Evolutionary conservation across 1,284 basidiomycete genomes (phyloP).

Genomic region (Cerioporus squamosus): DNA sequence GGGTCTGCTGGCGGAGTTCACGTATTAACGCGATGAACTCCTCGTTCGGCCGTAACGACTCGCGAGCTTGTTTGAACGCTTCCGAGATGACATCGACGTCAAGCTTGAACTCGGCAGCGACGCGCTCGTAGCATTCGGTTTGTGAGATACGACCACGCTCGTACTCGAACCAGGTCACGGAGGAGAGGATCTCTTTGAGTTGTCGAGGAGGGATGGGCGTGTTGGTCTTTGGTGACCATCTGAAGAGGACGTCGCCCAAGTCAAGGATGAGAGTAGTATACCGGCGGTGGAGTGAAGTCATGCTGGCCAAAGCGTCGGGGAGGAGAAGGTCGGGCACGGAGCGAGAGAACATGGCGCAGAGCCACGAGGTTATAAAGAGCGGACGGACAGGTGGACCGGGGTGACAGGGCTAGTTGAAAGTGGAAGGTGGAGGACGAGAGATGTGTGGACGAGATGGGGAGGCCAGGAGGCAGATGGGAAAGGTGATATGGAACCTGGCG

Average conservation of each 20-base stretch:
- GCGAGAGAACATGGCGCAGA: slow-evolving; percentile 10
- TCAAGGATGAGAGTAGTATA: slow-evolving; percentile 49
- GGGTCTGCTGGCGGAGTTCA: slow-evolving; percentile 43
- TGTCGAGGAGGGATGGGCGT: slow-evolving; percentile 49
- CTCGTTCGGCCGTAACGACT: slow-evolving; percentile 48
- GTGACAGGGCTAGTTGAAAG: slow-evolving; percentile 6
- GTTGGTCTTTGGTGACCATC: slow-evolving; percentile 54
- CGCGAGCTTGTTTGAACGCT: slow-evolving; percentile 51
- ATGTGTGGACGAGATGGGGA: not conserved
- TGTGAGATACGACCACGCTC: slow-evolving; percentile 54
- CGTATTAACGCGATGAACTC: slow-evolving; percentile 51
- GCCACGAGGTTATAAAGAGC: slow-evolving; percentile 11
- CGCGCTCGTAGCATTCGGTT: slow-evolving; percentile 48
- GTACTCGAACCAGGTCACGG: slow-evolving; percentile 58
- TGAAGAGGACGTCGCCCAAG: slow-evolving; percentile 61
- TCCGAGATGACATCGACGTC: slow-evolving; percentile 42
- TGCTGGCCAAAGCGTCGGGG: slow-evolving; percentile 9
- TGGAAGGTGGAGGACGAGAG: slow-evolving; percentile 16
- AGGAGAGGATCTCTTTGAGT: slow-evolving; percentile 50
- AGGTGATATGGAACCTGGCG: slow-evolving; percentile 12
- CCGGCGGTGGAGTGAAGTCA: slow-evolving; percentile 24
- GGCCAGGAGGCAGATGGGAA: not conserved
- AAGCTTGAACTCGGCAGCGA: slow-evolving; percentile 47
- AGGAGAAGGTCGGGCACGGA: slow-evolving; percentile 10
- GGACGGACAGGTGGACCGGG: not conserved